Conservation (phyloP, 805 yeast genomes). For the Metschnikowia peoriensis region DNA sequence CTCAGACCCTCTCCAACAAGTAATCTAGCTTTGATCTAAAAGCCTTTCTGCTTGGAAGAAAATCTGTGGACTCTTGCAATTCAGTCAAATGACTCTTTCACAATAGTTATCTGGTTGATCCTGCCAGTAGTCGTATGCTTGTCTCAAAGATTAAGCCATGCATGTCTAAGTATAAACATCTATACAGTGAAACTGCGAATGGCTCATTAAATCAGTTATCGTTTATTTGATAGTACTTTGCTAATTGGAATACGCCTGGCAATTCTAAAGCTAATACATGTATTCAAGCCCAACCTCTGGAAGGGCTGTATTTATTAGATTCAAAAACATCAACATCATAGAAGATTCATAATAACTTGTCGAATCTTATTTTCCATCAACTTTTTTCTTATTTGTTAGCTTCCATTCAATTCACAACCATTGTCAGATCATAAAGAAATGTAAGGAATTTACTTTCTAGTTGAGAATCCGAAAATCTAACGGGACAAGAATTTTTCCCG, state of each 20-base stretch:
- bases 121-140: conserved; percentile 46
- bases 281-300: conserved; percentile 36
- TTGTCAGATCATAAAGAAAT: too few relatives aligned
- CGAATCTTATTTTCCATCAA: too few relatives aligned
- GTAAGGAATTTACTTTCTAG: too few relatives aligned
- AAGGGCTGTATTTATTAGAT: conserved; percentile 30
- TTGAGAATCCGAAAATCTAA: too few relatives aligned
- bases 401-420: too few relatives aligned
- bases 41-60: neutral
- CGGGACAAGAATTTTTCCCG: too few relatives aligned
- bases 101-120: conserved; percentile 46
- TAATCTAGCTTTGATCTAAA: neutral
- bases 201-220: conserved; percentile 52
- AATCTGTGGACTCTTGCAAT: conserved; percentile 20
- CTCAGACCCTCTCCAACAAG: conserved; percentile 1
- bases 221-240: conserved; percentile 48
- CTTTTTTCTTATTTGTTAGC: too few relatives aligned
- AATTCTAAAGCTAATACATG: conserved; percentile 51
- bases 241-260: conserved; percentile 49
- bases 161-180: conserved; percentile 48
- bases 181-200: conserved; percentile 46
- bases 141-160: conserved; percentile 43
- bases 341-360: conserved; percentile 46
- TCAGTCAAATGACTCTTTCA: conserved; percentile 20
- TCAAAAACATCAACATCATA: conserved; percentile 44